Evolutionary conservation across 1,139 yeast genomes (phyloP).

Genomic region (Taiozyma sp.): DNA sequence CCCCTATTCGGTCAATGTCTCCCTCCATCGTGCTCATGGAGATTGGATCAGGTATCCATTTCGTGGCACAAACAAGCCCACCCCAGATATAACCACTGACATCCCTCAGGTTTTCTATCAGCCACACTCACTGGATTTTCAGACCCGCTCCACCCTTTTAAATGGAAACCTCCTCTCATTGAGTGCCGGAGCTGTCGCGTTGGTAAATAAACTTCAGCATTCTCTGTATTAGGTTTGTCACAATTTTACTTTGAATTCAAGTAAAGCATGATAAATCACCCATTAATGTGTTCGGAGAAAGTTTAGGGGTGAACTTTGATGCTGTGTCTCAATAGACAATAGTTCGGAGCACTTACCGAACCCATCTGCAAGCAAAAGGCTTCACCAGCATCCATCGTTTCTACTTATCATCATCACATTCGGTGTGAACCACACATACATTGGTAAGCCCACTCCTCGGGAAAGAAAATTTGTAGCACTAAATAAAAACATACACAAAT

Average conservation of each 20-base stretch:
- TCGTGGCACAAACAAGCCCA: no score
- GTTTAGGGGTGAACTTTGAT: no score
- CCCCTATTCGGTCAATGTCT: background rate
- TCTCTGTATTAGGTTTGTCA: background rate
- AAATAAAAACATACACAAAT: background rate
- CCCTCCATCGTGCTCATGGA: background rate
- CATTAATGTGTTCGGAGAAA: background rate
- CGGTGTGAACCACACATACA: background rate
- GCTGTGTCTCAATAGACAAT: background rate
- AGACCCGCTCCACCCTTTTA: no score
- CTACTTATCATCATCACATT: background rate
- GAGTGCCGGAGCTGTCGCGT: no score
- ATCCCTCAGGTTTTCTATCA: no score
- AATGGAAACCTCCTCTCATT: no score
- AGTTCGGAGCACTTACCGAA: no score
- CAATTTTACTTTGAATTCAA: background rate
- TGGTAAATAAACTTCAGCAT: background rate
- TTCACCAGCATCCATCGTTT: background rate
- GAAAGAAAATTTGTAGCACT: conserved; percentile 1
- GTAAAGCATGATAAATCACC: background rate
- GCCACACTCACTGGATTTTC: no score
- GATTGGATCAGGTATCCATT: background rate
- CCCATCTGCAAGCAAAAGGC: no score
- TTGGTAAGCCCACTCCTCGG: conserved; percentile 1
- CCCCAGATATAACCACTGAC: no score